Evolutionary conservation across 2,329 filamentous ascomycete genomes (phyloP), one percentile per base, ranked within the genome.

Genomic region (Botrytis porri): DNA sequence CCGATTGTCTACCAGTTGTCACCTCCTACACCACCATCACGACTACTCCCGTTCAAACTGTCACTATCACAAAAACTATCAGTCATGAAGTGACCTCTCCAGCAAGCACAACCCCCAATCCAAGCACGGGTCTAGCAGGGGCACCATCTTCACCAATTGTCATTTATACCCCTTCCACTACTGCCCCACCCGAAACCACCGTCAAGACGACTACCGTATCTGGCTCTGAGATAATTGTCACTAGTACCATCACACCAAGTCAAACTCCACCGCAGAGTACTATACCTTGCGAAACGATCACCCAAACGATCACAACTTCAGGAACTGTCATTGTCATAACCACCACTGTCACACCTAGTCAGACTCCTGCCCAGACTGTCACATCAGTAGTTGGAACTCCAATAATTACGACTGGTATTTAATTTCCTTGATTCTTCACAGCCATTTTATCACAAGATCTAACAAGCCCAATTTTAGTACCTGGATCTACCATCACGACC

Each of bases 21-120:
- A 74, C 69, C 29, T 69, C 71, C 29, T 72, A 71, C 45, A 59
- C 59, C 45, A 69, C 69, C 7, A 57, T 72, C 43, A 62, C 60
- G 22, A 62, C 51, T 37, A 72, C 51, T 25, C 29, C 61, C 5
- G 39, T 73, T 32, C 48, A 69, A 29, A 73, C 64, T 29, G 18
- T 73, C 25, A 73, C 64, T 2, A 6, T 73, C 18, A 73, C 64
- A 9, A 61, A 62, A 57, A 73, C 71, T 35, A 39, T 62, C 20
- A 70, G 37, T 32, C 7, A 12, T 65, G 60, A 41, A 43, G 29
- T 45, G 22, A 59, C 16, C 16, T 51, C 48, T 18, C 14, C 62
- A 48, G 54, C 37, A 45, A 45, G 41, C 29, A 54, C 16, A 22
- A 39, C 35, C 29, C 10, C 48, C 35, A 16, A 29, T 12, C 25